Evolutionary conservation across 2,329 filamentous ascomycete genomes (phyloP).

Genomic region (Neocatenulostroma microsporum): DNA sequence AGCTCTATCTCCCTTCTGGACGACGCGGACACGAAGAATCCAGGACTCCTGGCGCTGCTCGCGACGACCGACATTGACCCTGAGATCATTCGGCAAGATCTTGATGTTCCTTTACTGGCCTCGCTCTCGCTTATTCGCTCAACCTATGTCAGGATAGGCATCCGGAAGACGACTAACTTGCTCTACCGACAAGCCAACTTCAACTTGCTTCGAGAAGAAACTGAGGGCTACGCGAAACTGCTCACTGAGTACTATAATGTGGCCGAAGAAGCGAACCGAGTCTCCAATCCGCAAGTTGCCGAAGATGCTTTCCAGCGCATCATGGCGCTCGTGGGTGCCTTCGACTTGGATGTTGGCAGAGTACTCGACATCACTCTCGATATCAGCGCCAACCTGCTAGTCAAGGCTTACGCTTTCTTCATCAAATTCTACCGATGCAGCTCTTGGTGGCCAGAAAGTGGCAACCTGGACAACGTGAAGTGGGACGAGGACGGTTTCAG

Average conservation of each 20-base stretch:
- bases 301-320: constrained; percentile 83
- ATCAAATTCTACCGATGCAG: constrained; percentile 85
- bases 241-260: constrained; percentile 93
- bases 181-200: constrained; percentile 96
- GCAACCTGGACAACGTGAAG: constrained; percentile 45
- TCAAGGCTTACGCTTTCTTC: constrained; percentile 90
- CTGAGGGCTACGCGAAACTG: constrained; percentile 93
- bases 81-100: constrained; percentile 64
- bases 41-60: constrained; percentile 59
- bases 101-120: constrained; percentile 72
- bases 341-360: constrained; percentile 91
- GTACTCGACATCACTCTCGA: constrained; percentile 92
- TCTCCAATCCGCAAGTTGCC: constrained; percentile 66
- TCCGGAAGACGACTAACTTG: constrained; percentile 84
- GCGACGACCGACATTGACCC: constrained; percentile 64
- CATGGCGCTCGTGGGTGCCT: constrained; percentile 91
- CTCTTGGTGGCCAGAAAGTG: constrained; percentile 87
- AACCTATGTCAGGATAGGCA: constrained; percentile 75
- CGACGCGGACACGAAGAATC: constrained; percentile 57
- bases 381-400: constrained; percentile 85
- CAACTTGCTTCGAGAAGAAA: constrained; percentile 89
- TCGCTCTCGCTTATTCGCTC: constrained; percentile 71
- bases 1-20: constrained; percentile 74
- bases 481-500: constrained; percentile 46
- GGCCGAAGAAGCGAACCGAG: constrained; percentile 57